These are phyloP conservation scores for Trichophyton mentagrophytes DNA, from an alignment of 2,329 filamentous ascomycete species.

Conservation along the genomic window DNA sequence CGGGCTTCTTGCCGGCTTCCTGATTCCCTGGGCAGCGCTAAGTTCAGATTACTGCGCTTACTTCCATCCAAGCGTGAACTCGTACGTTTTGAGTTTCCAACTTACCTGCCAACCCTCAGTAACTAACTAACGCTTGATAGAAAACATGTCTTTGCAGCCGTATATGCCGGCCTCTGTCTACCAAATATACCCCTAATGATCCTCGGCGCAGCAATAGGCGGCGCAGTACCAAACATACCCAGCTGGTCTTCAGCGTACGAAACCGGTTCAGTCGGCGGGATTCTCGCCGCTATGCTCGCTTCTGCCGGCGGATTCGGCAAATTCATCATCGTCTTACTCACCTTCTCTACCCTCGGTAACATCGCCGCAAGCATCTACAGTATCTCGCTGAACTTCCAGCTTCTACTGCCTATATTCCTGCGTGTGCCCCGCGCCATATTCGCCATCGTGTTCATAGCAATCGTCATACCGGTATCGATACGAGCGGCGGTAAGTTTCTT, in stretches of 20 bases:
- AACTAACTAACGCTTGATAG: background rate
- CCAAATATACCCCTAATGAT: constrained; percentile 49
- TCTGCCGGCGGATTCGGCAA: constrained; percentile 44
- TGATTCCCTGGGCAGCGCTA: constrained; percentile 17
- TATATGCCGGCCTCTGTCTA: constrained; percentile 37
- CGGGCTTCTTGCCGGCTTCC: constrained; percentile 17
- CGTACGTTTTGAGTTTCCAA: constrained; percentile 3
- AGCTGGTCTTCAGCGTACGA: constrained; percentile 47
- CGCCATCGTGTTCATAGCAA: constrained; percentile 48
- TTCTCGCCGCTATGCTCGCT: constrained; percentile 41
- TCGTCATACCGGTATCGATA: constrained; percentile 52
- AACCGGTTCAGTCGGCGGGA: constrained; percentile 49
- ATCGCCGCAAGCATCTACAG: constrained; percentile 53
- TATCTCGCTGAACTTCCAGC: constrained; percentile 54
- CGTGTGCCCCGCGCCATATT: constrained; percentile 50
- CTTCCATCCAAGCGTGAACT: constrained; percentile 11
- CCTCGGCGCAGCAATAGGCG: constrained; percentile 52
- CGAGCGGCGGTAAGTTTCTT: constrained; percentile 47
- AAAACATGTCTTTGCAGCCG: constrained; percentile 11
- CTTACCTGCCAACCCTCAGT: background rate
- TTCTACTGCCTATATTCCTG: constrained; percentile 47
- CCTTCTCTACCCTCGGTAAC: constrained; percentile 45
- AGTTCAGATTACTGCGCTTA: constrained; percentile 14
- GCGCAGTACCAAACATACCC: constrained; percentile 40
- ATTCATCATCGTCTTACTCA: constrained; percentile 53